These are phyloP conservation scores for Cordyceps fumosorosea DNA, from an alignment of 2,329 filamentous ascomycete species.

Conservation along the genomic window DNA sequence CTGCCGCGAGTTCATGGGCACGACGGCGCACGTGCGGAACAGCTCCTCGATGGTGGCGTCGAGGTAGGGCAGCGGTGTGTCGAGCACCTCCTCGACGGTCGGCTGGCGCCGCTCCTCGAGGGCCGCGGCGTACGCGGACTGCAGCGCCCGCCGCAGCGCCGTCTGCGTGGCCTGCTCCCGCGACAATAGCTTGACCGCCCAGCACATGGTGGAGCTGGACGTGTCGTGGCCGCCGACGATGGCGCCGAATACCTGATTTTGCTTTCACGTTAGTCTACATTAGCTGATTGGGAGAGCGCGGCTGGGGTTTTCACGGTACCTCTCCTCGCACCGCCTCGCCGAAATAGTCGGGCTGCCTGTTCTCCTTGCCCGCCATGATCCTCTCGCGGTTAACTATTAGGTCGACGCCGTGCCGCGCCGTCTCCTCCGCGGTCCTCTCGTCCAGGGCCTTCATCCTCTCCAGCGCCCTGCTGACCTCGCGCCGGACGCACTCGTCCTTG, in stretches of 20 bases:
- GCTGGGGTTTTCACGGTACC: background rate
- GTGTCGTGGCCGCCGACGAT: conserved; percentile 23
- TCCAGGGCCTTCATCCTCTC: conserved; percentile 21
- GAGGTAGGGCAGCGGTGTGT: conserved; percentile 26
- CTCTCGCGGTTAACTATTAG: background rate
- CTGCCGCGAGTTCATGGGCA: conserved; percentile 22
- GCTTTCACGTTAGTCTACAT: background rate
- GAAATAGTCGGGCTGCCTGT: background rate
- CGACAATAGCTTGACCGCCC: conserved; percentile 20
- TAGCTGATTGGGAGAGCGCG: background rate
- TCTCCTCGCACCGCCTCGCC: background rate
- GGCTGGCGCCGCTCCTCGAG: conserved; percentile 15
- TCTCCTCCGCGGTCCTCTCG: conserved; percentile 2
- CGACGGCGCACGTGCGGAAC: conserved; percentile 23
- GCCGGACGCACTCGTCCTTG: conserved; percentile 22
- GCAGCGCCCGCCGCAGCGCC: conserved; percentile 21
- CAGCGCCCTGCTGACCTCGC: conserved; percentile 22
- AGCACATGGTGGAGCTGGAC: conserved; percentile 19
- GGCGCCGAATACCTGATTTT: conserved; percentile 18
- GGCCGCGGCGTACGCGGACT: conserved; percentile 17
- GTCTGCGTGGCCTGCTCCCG: conserved; percentile 20
- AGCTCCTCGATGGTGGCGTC: conserved; percentile 33
- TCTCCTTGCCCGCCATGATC: background rate
- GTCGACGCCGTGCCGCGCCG: background rate
- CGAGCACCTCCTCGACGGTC: conserved; percentile 22